Evolutionary conservation across 352 stramenopile genomes (phyloP), one percentile per base, ranked within the genome.

Genomic region (Halophytophthora batemanensis): DNA sequence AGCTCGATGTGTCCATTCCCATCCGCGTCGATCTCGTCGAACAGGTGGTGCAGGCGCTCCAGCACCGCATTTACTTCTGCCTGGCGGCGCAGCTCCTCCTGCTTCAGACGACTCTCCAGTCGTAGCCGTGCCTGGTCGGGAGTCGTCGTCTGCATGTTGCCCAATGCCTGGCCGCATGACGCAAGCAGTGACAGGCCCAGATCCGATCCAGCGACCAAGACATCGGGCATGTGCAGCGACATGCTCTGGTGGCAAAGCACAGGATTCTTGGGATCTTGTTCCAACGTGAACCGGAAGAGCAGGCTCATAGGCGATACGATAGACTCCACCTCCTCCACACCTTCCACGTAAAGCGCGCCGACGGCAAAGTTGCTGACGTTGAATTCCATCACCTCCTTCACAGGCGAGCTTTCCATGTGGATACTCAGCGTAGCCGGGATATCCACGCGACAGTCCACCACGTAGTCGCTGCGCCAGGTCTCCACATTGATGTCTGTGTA

Each of bases 21-120:
- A 40, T 90, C 82, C 19, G 64, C 62, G 57, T 88, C 79, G 48
- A 90, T 88, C 31, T 87, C 74, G 42, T 90, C 72, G 42, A 87
- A 87, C 28, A 87, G 61, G 41, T 65, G 71, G 18, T 79, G 79
- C 42, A 87, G 64, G 17, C 75, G 70, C 13, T 69, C 64, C 19
- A 87, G 50, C 34, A 87, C 60, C 40, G 59, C 51, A 40, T 86
- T 67, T 35, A 88, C 53, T 56, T 88, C 68, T 0, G 73, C 70
- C 56, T 86, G 68, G 22, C 69, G 66, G 8, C 59, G 59, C 47
- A 86, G 46, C 28, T 82, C 71, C 1, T 77, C 66, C 52, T 87
- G 71, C 25, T 84, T 81, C 45, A 69, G 50, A 13, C 66, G 64
- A 49, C 71, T 85, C 53, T 87, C 56, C 2, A 76, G 59, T 34